phyloP scores from a whole-genome alignment of 1,284 basidiomycete genomes.

The Moesziomyces sp. region DNA sequence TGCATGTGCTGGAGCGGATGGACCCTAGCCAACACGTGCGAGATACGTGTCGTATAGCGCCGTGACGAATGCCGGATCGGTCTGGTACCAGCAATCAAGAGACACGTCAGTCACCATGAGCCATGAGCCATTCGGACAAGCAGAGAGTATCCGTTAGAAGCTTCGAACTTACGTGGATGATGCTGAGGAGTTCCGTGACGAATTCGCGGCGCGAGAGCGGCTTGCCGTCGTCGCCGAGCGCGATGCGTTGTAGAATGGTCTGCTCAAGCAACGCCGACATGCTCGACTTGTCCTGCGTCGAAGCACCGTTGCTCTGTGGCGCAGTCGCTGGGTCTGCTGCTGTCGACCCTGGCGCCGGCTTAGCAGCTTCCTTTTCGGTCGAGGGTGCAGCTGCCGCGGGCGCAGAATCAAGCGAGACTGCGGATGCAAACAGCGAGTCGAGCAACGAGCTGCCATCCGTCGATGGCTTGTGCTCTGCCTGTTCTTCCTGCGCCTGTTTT shows the following conservation, averaged over 20 bases:
- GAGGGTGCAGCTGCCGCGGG: background rate
- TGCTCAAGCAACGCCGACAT: conserved; percentile 69
- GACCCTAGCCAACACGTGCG: conserved; percentile 8
- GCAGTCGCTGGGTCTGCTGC: background rate
- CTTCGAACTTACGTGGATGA: conserved; percentile 75
- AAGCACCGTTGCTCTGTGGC: conserved; percentile 9
- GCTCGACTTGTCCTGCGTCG: conserved; percentile 60
- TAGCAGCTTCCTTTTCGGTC: background rate
- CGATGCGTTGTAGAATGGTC: conserved; percentile 68
- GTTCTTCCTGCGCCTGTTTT: background rate
- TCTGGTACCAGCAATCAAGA: conserved; percentile 25
- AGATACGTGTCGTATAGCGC: conserved; percentile 53
- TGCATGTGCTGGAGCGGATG: too few species aligned
- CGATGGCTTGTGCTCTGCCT: background rate
- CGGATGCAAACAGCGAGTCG: conserved; percentile 35
- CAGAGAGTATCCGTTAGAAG: conserved; percentile 3
- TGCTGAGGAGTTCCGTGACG: conserved; percentile 75
- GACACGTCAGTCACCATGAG: background rate
- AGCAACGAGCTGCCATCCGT: conserved; percentile 20
- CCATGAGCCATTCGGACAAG: background rate
- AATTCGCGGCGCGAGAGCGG: conserved; percentile 74
- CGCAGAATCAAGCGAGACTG: conserved; percentile 16
- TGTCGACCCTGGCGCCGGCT: background rate
- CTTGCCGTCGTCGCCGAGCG: conserved; percentile 61
- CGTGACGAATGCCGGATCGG: conserved; percentile 55